Evolutionary conservation across 495 filamentous ascomycete species (phyloP).

Genomic region (Diplogelasinospora grovesii): DNA sequence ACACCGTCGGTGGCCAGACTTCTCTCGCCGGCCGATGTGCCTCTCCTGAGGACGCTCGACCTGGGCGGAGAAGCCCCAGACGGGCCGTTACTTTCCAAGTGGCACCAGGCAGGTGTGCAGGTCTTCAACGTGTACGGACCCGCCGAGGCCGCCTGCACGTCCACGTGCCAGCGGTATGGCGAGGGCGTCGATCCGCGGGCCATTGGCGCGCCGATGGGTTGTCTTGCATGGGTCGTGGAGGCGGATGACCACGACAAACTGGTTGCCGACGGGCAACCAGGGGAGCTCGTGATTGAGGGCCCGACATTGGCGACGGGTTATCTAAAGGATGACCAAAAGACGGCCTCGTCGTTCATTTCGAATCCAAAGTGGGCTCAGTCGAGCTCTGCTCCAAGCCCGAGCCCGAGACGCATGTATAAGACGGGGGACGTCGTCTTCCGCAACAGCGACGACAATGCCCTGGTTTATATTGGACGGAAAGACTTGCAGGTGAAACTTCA

Average conservation of each 20-base stretch:
- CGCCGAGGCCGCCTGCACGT: constrained; percentile 23
- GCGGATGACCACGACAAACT: constrained; percentile 48
- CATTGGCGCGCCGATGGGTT: constrained; percentile 15
- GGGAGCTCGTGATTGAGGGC: constrained; percentile 73
- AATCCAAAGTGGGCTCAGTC: constrained; percentile 14
- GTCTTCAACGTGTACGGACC: constrained; percentile 31
- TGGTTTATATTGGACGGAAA: constrained; percentile 42
- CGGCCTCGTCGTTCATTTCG: constrained; percentile 42
- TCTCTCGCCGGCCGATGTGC: constrained; percentile 11
- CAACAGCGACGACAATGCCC: constrained; percentile 43
- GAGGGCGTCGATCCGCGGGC: no score
- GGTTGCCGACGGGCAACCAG: constrained; percentile 59
- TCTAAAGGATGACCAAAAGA: constrained; percentile 57
- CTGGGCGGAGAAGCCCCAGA: constrained; percentile 23
- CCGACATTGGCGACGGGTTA: constrained; percentile 52
- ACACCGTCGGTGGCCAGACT: constrained; percentile 20
- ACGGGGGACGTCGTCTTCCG: constrained; percentile 55
- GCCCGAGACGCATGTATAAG: constrained; percentile 43
- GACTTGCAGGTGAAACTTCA: constrained; percentile 34
- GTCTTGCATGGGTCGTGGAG: constrained; percentile 49
- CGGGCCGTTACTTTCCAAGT: no score
- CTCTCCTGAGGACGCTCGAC: constrained; percentile 18
- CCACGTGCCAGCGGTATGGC: no score
- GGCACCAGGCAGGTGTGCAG: no score
- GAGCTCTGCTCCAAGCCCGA: no score